A percentile compares a stretch with the other conserved stretches of the same genome.
These are phyloP conservation scores for Aethionema arabicum DNA, from an alignment of 345 rosid genomes.

Conservation along the genomic window DNA sequence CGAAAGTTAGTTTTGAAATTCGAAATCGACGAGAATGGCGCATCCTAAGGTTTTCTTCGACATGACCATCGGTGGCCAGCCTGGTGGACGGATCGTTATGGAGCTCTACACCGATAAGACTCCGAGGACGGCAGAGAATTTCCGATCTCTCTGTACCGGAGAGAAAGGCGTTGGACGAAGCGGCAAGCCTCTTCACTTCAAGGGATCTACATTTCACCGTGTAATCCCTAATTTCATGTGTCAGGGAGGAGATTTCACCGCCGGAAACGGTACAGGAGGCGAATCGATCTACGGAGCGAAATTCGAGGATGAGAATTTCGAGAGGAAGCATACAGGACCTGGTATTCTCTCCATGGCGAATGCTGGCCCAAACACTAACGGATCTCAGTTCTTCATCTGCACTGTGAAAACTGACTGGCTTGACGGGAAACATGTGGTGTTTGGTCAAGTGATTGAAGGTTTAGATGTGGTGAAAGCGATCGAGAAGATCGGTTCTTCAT, in stretches of 20 bases:
- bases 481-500: conserved; percentile 64
- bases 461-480: conserved; percentile 51
- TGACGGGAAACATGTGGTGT: conserved; percentile 72
- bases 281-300: conserved; percentile 72
- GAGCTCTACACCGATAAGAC: conserved; percentile 54
- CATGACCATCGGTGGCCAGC: conserved; percentile 45
- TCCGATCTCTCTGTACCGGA: conserved; percentile 77
- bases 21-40: conserved; percentile 28
- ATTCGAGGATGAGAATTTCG: conserved; percentile 72
- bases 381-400: conserved; percentile 68
- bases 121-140: conserved; percentile 63
- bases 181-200: conserved; percentile 78
- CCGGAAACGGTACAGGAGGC: conserved; percentile 69
- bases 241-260: conserved; percentile 74
- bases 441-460: conserved; percentile 60
- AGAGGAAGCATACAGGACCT: conserved; percentile 60
- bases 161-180: conserved; percentile 54
- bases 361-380: conserved; percentile 58
- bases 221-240: conserved; percentile 76
- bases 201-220: conserved; percentile 59
- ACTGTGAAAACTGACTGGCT: conserved; percentile 63
- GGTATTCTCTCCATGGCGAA: conserved; percentile 80
- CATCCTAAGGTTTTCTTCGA: conserved; percentile 65
- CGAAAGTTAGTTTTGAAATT: neutral
- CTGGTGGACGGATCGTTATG: conserved; percentile 54